Percentiles rank a stretch among this genome's conserved stretches.
These are phyloP conservation scores for Mortierella sp. DNA, from an alignment of 371 early-diverging fungal genomes.

Conservation along the genomic window DNA sequence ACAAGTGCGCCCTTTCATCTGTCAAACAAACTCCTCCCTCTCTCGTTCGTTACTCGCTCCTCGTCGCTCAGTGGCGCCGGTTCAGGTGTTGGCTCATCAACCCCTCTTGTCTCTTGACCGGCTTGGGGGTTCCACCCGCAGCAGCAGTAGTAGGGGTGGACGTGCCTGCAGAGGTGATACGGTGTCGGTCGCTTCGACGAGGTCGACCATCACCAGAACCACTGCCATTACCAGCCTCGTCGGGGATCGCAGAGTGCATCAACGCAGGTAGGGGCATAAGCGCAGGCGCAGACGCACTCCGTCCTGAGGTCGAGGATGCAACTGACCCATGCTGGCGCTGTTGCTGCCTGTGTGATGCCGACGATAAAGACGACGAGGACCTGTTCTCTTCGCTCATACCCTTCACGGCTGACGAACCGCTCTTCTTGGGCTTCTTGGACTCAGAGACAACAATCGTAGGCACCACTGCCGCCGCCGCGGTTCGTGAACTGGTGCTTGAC, in stretches of 20 bases:
- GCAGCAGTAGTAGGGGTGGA: not conserved
- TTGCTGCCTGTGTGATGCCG: not conserved
- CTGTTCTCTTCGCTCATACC: not conserved
- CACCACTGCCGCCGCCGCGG: not conserved
- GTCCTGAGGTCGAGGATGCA: not conserved
- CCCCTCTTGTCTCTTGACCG: not conserved
- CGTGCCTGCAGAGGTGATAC: not conserved
- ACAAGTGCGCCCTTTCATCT: not conserved
- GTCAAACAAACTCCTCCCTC: not conserved
- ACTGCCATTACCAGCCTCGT: not conserved
- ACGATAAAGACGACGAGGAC: not conserved
- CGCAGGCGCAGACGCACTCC: not conserved
- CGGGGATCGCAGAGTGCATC: not conserved
- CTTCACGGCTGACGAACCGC: not conserved
- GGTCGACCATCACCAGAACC: not conserved
- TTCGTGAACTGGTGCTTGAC: not conserved
- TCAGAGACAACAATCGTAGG: not conserved
- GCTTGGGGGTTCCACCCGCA: not conserved
- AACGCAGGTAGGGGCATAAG: not conserved
- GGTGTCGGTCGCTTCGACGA: not conserved
- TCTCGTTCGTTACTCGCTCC: too few species aligned
- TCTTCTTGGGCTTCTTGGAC: not conserved
- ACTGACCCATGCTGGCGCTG: not conserved
- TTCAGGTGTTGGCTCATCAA: slow-evolving; percentile 1
- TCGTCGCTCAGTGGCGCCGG: not conserved